Base-by-base conservation (phyloP, 2,329 filamentous ascomycete genomes). In the Xylaria sp. region DNA sequence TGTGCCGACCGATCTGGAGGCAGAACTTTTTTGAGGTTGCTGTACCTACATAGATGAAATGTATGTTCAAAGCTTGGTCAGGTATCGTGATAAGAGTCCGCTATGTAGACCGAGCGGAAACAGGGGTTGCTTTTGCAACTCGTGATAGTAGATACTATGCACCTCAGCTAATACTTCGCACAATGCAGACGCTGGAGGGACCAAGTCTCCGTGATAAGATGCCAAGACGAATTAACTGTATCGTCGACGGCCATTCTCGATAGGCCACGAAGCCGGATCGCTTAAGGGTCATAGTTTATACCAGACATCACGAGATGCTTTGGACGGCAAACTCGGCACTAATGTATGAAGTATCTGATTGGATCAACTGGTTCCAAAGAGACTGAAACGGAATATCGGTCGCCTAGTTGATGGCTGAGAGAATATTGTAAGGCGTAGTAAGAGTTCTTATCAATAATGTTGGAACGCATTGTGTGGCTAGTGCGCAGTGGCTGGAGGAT, bases 1-100 rank as follows among this genome's bases (percentile, higher is more conserved):
- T 60, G 49, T 56, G 44, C 65, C 65, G 68, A 63, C 65, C 65
- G 68, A 63, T 58, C 59, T 40, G 26, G 56, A 54, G 59, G 61
- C 58, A 68, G 57, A 3, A n/a, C 6, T 20, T 9, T 9, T 51
- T 6, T 31, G 13, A 23, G 44, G 44, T 20, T 23, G 3, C 20
- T 48, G 44, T 48, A 46, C 6, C 4, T n/a, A 48, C 7, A 13
- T 9, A 26, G 46, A 49, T 26, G 51, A 66, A 13, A 20, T 10
- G 23, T 40, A 31, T 26, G 26, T 31, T 26, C 26, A 31, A 53
- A 31, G 26, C 26, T 13, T 26, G 11, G 1, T 26, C 20, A 36
- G 31, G 51, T 13, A 36, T 23, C 23, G 17, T 28, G 28, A 38
- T 38, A 26, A 23, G 23, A 33, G 33, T 33, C 13, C 5, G 20